phyloP scores from a whole-genome alignment of 345 rosid genomes.

The Murraya koenigii region DNA sequence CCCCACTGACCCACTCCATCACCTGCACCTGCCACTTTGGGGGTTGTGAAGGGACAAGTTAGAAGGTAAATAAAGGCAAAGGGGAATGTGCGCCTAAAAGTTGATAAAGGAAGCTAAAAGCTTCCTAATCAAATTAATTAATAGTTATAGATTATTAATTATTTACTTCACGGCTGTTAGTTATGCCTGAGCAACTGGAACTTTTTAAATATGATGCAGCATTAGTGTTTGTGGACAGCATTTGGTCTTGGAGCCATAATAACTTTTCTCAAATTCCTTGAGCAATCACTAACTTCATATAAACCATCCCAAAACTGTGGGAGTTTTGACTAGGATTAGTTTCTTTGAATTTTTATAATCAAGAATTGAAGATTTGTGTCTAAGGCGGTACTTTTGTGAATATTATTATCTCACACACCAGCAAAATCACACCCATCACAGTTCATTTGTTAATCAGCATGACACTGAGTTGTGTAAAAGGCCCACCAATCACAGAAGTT shows the following conservation, averaged over 20 bases:
- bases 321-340: not conserved
- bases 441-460: not conserved
- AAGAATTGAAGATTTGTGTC: not conserved
- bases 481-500: not conserved
- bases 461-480: not conserved
- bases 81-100: not conserved
- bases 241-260: not conserved
- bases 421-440: not conserved
- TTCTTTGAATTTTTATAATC: not conserved
- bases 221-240: not conserved
- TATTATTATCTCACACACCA: not conserved
- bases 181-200: not conserved
- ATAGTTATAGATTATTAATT: not conserved
- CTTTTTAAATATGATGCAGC: not conserved
- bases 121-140: not conserved
- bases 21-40: not conserved
- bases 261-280: not conserved
- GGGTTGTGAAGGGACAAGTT: slow-evolving; percentile 19
- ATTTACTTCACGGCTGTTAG: not conserved
- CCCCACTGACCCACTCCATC: too few species aligned
- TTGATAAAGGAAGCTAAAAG: not conserved
- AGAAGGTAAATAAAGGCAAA: not conserved
- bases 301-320: slow-evolving; percentile 14
- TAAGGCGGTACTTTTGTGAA: not conserved
- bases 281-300: not conserved